Percentiles rank a stretch among this genome's conserved stretches.
Conservation (phyloP, 2,329 filamentous ascomycete species). For the Plenodomus tracheiphilus region DNA sequence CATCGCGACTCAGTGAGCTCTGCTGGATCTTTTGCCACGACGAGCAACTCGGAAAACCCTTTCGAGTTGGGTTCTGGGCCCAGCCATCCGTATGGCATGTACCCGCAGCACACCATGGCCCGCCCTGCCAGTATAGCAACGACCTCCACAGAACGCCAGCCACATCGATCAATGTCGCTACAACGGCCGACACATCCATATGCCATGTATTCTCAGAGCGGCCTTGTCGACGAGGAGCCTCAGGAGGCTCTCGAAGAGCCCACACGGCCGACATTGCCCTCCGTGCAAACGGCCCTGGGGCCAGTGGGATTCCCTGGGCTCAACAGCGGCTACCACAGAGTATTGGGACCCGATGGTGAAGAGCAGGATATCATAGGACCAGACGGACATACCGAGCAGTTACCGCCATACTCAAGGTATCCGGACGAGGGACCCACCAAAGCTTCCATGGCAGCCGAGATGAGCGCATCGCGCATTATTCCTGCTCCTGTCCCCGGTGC, state of each 20-base stretch:
- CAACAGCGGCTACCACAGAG: conserved; percentile 68
- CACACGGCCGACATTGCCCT: conserved; percentile 41
- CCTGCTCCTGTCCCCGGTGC: conserved; percentile 19
- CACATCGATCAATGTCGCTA: conserved; percentile 61
- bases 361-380: conserved; percentile 87
- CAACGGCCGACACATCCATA: conserved; percentile 82
- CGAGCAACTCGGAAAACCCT: conserved; percentile 60
- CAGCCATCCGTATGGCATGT: conserved; percentile 84
- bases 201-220: conserved; percentile 81
- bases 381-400: conserved; percentile 85
- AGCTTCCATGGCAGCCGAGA: conserved; percentile 48
- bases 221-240: conserved; percentile 54
- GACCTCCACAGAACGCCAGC: conserved; percentile 65
- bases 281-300: conserved; percentile 49
- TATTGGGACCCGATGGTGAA: conserved; percentile 78
- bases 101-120: conserved; percentile 66
- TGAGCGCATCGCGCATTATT: conserved; percentile 35
- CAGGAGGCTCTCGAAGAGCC: conserved; percentile 25
- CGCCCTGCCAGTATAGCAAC: conserved; percentile 71
- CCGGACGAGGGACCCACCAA: conserved; percentile 73
- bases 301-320: conserved; percentile 76
- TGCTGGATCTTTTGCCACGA: conserved; percentile 48
- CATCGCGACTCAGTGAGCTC: conserved; percentile 44
- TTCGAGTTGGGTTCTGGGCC: conserved; percentile 74
- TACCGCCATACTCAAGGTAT: conserved; percentile 90